phyloP scores from a whole-genome alignment of 805 yeast species.

The Candida ficus region DNA sequence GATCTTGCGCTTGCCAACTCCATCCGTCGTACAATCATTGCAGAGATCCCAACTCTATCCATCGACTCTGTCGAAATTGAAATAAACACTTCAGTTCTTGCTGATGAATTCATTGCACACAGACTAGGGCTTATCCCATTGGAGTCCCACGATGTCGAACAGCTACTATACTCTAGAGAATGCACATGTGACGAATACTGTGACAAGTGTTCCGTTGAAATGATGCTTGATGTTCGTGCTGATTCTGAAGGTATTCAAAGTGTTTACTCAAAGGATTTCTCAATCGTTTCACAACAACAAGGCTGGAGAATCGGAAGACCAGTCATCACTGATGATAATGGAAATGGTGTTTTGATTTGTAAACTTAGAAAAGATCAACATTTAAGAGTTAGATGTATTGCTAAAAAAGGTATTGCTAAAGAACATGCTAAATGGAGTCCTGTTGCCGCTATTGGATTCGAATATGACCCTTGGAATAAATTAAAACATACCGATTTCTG shows the following conservation, averaged over 20 bases:
- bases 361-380: slow-evolving; percentile 92
- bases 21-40: slow-evolving; percentile 82
- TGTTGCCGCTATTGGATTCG: slow-evolving; percentile 91
- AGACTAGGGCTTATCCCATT: slow-evolving; percentile 90
- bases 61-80: slow-evolving; percentile 95
- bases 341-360: slow-evolving; percentile 85
- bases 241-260: slow-evolving; percentile 84
- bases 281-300: slow-evolving; percentile 35
- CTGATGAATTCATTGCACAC: slow-evolving; percentile 95
- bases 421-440: slow-evolving; percentile 99
- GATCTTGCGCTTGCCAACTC: slow-evolving; percentile 92
- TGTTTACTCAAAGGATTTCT: slow-evolving; percentile 81
- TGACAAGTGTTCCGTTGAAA: slow-evolving; percentile 86
- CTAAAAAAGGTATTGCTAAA: slow-evolving; percentile 94
- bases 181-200: slow-evolving; percentile 98
- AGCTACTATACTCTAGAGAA: slow-evolving; percentile 83
- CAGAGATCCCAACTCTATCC: slow-evolving; percentile 96
- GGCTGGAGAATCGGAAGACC: slow-evolving; percentile 68
- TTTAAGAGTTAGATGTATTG: slow-evolving; percentile 81
- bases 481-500: slow-evolving; percentile 93
- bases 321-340: slow-evolving; percentile 68
- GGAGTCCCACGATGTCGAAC: slow-evolving; percentile 77
- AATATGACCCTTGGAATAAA: slow-evolving; percentile 99
- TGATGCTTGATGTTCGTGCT: slow-evolving; percentile 83
- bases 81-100: slow-evolving; percentile 87